Evolutionary conservation across 495 filamentous ascomycete species (phyloP), one percentile per base, ranked within the genome.

Genomic region (Astrothelium macrocarpum): DNA sequence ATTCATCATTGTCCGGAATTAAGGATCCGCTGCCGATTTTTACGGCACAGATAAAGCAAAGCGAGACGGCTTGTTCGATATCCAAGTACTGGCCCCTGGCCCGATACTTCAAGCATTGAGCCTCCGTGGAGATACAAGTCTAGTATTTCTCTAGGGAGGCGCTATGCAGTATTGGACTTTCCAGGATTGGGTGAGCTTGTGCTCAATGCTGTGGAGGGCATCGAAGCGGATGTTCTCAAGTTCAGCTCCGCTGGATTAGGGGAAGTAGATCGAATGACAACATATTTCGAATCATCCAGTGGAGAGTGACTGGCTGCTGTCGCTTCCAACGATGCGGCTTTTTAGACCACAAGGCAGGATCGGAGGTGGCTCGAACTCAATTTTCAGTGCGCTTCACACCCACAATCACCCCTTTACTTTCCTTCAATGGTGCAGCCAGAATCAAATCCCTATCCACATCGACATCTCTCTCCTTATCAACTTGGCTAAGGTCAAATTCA

Each of bases 401-500:
- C 7, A 65, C 64, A 31, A 59, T 61, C 12, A 64, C 42, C 25
- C 65, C 65, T 42, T 64, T 65, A 20, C 46, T 42, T 25, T 43
- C 65, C 49, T 60, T 29, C 62, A 28, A 65, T 29, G 45, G 34
- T 28, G 28, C 39, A 23, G 18, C 31, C 63, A 68, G 11, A 56
- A 66, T 60, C 46, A 68, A 68, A n/a, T 68, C 66, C 34, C 62
- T 64, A 43, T 25, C 45, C 31, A 67, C 58, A 43, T 70, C 67
- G 31, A 79, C 63, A 69, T 79, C 72, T 14, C 69, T 72, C 9
- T 56, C 20, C 0, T 66, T 73, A 20, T 49, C 45, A 23, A 78
- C 79, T 23, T 77, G 69, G 61, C 70, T 71, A 18, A 77, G 60
- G n/a, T 71, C 71, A 26, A 79, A 65, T 12, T 76, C 72, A 46